Evolutionary conservation across 129 eudicot genomes (phyloP).

Genomic region (Flaveria sonorensis): DNA sequence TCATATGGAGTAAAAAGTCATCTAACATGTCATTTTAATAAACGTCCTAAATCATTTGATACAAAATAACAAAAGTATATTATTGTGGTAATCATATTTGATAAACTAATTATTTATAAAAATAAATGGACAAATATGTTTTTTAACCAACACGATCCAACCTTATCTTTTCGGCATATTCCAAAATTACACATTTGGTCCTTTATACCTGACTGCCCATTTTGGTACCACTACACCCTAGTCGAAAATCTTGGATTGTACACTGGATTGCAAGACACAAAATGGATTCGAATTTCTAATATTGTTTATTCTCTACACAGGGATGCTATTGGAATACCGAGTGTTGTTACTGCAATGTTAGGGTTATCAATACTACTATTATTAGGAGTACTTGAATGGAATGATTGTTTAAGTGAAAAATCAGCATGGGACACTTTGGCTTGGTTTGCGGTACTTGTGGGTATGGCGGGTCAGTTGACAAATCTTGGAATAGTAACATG

Average conservation of each 20-base stretch:
- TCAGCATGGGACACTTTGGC: constrained; percentile 97
- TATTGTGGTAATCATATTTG: background rate
- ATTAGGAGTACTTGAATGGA: constrained; percentile 84
- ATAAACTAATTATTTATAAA: too few species aligned
- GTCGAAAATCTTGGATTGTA: too few species aligned
- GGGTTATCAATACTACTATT: constrained; percentile 76
- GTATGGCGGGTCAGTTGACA: constrained; percentile 91
- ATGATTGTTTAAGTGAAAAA: constrained; percentile 87
- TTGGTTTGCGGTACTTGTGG: constrained; percentile 88
- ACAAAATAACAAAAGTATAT: too few species aligned
- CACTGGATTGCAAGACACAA: too few species aligned
- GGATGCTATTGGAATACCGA: constrained; percentile 75
- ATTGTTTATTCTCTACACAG: constrained; percentile 46
- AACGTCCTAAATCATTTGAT: background rate
- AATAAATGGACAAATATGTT: too few species aligned
- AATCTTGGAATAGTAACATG: constrained; percentile 79
- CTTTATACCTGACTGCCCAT: too few species aligned
- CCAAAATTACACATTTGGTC: too few species aligned
- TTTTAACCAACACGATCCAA: too few species aligned
- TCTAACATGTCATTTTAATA: background rate
- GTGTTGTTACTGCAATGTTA: constrained; percentile 97
- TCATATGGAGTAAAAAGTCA: too few species aligned
- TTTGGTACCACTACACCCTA: too few species aligned
- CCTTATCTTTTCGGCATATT: too few species aligned
- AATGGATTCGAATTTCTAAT: too few species aligned